phyloP scores from a whole-genome alignment of 805 yeast species.

The Schizosaccharomyces lindneri region DNA sequence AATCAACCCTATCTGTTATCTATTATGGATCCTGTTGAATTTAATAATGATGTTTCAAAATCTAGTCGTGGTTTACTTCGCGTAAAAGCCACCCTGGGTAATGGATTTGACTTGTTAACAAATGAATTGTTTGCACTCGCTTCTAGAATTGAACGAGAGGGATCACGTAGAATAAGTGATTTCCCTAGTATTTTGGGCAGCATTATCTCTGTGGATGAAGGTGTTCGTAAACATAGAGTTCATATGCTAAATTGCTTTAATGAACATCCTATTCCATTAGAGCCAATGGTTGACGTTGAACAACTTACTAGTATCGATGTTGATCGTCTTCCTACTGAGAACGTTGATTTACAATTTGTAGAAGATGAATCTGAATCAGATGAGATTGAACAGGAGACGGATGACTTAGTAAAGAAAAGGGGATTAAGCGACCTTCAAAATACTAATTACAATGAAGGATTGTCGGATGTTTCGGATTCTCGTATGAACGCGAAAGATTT shows the following conservation, averaged over 20 bases:
- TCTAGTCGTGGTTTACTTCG: slow-evolving; percentile 40
- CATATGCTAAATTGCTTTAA: neutral
- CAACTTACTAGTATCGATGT: neutral
- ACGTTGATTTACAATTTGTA: neutral
- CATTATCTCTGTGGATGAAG: neutral
- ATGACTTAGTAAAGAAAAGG: neutral
- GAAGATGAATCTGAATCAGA: neutral
- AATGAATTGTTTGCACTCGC: slow-evolving; percentile 9
- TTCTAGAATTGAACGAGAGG: neutral
- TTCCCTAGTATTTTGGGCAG: neutral
- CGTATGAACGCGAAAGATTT: neutral
- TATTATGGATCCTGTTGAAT: slow-evolving; percentile 75
- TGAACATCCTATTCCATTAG: neutral
- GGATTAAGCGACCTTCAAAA: neutral
- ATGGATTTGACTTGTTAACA: slow-evolving; percentile 57
- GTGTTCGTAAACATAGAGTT: neutral
- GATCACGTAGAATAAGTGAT: neutral
- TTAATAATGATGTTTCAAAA: slow-evolving; percentile 47
- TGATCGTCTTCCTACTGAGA: neutral
- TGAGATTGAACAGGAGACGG: neutral
- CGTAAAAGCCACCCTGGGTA: slow-evolving; percentile 64
- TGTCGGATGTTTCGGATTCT: neutral
- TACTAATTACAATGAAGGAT: neutral
- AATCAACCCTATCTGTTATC: slow-evolving; percentile 27
- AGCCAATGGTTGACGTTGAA: neutral